Evolutionary conservation across 192 early-diverging fungal species (phyloP).

Genomic region (Backusella psychrophila): DNA sequence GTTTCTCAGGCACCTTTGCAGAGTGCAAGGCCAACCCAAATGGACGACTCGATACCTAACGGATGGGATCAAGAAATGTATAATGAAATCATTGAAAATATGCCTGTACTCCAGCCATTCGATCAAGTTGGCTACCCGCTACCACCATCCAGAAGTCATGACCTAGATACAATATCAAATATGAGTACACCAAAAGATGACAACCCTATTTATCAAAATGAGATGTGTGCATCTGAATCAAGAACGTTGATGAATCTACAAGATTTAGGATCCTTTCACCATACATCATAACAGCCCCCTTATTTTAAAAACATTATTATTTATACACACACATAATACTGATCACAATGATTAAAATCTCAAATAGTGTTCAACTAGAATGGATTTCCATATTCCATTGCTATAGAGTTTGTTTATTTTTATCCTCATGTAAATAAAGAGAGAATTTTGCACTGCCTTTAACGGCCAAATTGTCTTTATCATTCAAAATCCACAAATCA

Average conservation of each 20-base stretch:
- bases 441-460: conserved; percentile 4
- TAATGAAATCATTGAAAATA: neutral
- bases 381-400: neutral
- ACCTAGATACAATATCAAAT: no score
- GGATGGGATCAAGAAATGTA: neutral
- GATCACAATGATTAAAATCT: neutral
- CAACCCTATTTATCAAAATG: neutral
- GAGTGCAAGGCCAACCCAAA: neutral
- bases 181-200: neutral
- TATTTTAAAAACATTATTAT: neutral
- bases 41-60: neutral
- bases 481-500: conserved; percentile 19
- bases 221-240: neutral
- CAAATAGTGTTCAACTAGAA: neutral
- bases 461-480: conserved; percentile 10
- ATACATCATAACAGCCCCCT: neutral
- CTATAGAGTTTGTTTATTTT: neutral
- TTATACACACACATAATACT: neutral
- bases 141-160: neutral
- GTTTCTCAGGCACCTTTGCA: neutral
- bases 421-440: neutral
- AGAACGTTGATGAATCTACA: neutral
- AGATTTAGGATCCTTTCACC: neutral
- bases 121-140: neutral
- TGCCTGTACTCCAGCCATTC: conserved; percentile 4